Evolutionary conservation across 352 stramenopile species (phyloP).

Genomic region (Pythium rishiriense): DNA sequence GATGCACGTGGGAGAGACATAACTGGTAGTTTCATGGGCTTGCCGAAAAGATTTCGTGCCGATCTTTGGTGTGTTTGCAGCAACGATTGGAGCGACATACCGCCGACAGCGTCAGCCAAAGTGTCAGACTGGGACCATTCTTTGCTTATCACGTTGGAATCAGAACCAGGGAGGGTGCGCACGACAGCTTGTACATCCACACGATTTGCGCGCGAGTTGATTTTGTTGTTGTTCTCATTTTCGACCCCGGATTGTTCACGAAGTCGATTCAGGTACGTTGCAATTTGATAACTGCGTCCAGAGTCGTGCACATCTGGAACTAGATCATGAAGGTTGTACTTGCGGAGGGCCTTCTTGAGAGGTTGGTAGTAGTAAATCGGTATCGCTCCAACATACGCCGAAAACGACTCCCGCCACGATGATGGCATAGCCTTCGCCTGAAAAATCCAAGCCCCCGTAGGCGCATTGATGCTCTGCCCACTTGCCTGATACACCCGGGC

Average conservation of each 20-base stretch:
- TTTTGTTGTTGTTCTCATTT: slow-evolving; percentile 80
- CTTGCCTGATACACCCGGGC: slow-evolving; percentile 80
- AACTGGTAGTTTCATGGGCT: slow-evolving; percentile 40
- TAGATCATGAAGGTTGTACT: slow-evolving; percentile 89
- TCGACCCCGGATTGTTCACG: slow-evolving; percentile 74
- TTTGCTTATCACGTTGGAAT: slow-evolving; percentile 30
- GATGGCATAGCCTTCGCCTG: slow-evolving; percentile 87
- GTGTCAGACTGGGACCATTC: slow-evolving; percentile 23
- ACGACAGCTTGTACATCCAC: background rate
- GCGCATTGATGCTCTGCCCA: slow-evolving; percentile 72
- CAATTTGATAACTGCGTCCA: slow-evolving; percentile 83
- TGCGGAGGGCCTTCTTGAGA: slow-evolving; percentile 81
- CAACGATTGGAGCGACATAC: slow-evolving; percentile 68
- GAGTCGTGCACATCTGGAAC: slow-evolving; percentile 82
- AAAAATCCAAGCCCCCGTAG: slow-evolving; percentile 76
- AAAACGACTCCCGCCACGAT: slow-evolving; percentile 81
- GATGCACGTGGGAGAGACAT: slow-evolving; percentile 5
- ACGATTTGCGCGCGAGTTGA: slow-evolving; percentile 49
- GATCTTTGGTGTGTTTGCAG: slow-evolving; percentile 48
- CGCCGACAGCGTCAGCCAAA: slow-evolving; percentile 57
- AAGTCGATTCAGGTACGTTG: slow-evolving; percentile 70
- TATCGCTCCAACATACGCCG: slow-evolving; percentile 70
- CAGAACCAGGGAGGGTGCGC: background rate
- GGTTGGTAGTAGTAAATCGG: slow-evolving; percentile 83
- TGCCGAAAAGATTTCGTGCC: slow-evolving; percentile 56